Conservation (phyloP, 257 asterid species). For the Solanum etuberosum region DNA sequence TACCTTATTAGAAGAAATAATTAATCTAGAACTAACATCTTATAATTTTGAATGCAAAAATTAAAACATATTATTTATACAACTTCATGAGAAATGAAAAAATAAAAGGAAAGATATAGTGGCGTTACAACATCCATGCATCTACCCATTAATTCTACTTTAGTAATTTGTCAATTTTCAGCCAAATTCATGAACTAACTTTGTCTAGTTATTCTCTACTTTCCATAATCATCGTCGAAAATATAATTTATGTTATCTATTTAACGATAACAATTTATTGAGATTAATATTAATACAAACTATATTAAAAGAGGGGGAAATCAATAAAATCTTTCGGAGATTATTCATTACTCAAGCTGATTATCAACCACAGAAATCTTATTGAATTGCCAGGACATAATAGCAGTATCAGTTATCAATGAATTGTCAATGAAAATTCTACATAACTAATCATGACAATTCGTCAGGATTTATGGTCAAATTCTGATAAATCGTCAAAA, state of each 20-base stretch:
- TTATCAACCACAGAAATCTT: too few species aligned
- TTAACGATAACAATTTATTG: accelerated
- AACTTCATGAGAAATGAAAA: background rate
- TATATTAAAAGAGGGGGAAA: background rate
- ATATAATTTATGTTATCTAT: background rate
- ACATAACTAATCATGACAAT: background rate
- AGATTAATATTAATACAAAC: too few species aligned
- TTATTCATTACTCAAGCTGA: too few species aligned
- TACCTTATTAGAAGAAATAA: too few species aligned
- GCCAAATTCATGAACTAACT: background rate
- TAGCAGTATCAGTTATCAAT: too few species aligned
- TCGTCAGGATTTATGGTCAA: too few species aligned
- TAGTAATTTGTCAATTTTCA: background rate
- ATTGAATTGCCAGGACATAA: too few species aligned
- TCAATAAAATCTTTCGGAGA: too few species aligned
- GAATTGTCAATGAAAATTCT: too few species aligned
- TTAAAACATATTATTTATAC: background rate
- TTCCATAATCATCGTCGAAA: background rate
- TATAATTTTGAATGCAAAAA: too few species aligned
- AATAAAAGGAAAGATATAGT: background rate
- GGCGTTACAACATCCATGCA: background rate
- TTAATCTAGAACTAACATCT: too few species aligned
- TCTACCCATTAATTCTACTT: background rate
- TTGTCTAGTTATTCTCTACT: background rate
- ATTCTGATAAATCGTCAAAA: background rate